Conservation (phyloP, 139 green algal species). For the Chlorella sorokiniana region DNA sequence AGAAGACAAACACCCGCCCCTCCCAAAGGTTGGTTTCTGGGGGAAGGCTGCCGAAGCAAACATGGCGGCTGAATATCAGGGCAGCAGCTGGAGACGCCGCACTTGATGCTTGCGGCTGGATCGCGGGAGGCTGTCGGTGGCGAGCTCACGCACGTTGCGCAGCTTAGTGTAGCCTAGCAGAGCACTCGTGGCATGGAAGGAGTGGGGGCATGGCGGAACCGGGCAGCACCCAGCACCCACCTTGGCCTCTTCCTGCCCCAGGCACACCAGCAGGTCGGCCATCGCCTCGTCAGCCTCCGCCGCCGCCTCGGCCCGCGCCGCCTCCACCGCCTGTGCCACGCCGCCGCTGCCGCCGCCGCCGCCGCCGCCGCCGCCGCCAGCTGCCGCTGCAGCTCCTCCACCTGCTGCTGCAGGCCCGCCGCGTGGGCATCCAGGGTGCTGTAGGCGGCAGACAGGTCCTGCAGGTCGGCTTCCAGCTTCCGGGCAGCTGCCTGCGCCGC, state of each 20-base stretch:
- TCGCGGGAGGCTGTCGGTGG: no score
- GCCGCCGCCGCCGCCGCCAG: background rate
- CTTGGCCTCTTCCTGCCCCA: slow-evolving; percentile 77
- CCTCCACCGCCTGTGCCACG: slow-evolving; percentile 18
- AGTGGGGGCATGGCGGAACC: no score
- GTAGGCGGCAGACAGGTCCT: slow-evolving; percentile 73
- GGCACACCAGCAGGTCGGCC: slow-evolving; percentile 85
- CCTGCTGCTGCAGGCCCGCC: slow-evolving; percentile 63
- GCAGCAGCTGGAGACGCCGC: no score
- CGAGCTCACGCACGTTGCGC: no score
- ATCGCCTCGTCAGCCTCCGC: slow-evolving; percentile 70
- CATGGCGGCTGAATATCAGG: background rate
- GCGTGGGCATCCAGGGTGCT: slow-evolving; percentile 75
- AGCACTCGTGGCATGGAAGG: background rate
- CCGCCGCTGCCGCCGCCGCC: background rate
- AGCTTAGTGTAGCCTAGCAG: background rate
- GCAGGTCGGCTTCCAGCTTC: slow-evolving; percentile 65
- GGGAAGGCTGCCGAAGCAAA: background rate
- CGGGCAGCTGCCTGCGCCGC: slow-evolving; percentile 28
- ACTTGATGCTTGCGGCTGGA: no score
- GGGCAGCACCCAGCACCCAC: background rate
- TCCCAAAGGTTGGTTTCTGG: background rate
- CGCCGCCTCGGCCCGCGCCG: slow-evolving; percentile 35
- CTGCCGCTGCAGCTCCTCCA: slow-evolving; percentile 4
- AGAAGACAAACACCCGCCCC: background rate